A percentile compares a stretch with the other conserved stretches of the same genome.
phyloP scores from a whole-genome alignment of 192 early-diverging fungal genomes.

The Coemansia sp. region DNA sequence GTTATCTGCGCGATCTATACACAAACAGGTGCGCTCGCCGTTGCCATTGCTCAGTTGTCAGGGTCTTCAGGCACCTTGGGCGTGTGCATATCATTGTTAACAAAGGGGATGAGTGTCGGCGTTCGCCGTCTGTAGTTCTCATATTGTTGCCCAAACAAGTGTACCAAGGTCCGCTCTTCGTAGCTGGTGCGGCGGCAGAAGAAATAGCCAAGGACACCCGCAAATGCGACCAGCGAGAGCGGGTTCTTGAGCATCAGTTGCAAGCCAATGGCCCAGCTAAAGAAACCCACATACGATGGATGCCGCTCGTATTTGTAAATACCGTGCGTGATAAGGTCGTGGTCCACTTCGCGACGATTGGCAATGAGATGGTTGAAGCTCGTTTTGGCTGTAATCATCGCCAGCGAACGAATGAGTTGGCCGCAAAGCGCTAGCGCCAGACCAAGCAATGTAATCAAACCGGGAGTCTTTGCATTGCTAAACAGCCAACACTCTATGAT shows the following conservation, averaged over 20 bases:
- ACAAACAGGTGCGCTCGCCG: neutral
- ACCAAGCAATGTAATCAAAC: constrained; percentile 53
- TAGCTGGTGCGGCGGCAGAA: constrained; percentile 75
- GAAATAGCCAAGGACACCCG: constrained; percentile 68
- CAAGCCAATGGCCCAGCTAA: constrained; percentile 83
- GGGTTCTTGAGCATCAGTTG: constrained; percentile 84
- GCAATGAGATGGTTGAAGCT: constrained; percentile 88
- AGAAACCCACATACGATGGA: constrained; percentile 95
- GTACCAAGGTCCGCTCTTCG: constrained; percentile 74
- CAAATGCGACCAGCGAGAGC: constrained; percentile 69
- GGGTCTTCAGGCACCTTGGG: neutral
- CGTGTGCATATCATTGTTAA: neutral
- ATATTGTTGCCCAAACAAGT: constrained; percentile 87
- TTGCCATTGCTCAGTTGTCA: neutral
- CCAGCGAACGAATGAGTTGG: constrained; percentile 76
- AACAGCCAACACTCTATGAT: constrained; percentile 65
- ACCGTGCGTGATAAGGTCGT: constrained; percentile 83
- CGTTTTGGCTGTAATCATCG: constrained; percentile 88
- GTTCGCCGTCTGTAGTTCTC: constrained; percentile 65
- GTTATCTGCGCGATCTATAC: neutral
- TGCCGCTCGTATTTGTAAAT: constrained; percentile 92
- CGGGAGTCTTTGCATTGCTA: constrained; percentile 43
- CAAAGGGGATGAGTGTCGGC: constrained; percentile 70
- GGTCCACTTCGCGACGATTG: constrained; percentile 66
- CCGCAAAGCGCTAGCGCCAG: constrained; percentile 65